These are phyloP conservation scores for Flaveria linearis DNA, from an alignment of 129 eudicot species.

Conservation along the genomic window DNA sequence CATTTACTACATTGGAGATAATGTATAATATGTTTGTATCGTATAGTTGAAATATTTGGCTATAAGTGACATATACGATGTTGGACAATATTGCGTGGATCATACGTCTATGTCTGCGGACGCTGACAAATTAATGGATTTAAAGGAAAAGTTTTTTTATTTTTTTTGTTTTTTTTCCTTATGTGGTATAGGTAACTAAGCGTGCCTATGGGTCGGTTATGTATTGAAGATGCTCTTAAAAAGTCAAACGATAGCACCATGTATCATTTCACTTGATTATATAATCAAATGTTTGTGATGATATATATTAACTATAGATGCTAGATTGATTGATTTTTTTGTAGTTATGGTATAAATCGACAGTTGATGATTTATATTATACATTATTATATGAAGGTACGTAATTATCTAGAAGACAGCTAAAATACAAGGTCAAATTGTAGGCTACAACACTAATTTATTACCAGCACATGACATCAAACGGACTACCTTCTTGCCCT, in stretches of 20 bases:
- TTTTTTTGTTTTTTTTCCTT: no score
- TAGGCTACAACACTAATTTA: slow-evolving; percentile 30
- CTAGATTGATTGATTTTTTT: neutral
- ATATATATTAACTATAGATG: neutral
- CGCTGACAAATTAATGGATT: no score
- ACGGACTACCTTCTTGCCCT: slow-evolving; percentile 14
- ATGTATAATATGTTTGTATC: neutral
- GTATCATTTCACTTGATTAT: neutral
- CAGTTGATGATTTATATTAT: neutral
- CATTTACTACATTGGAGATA: neutral
- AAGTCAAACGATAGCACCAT: neutral
- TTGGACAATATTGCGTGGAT: neutral
- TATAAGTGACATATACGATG: neutral
- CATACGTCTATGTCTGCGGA: neutral
- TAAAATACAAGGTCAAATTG: slow-evolving; percentile 24
- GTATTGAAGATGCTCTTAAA: neutral
- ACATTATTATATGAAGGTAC: neutral
- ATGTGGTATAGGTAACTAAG: no score
- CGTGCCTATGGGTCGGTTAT: no score
- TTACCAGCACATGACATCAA: slow-evolving; percentile 3
- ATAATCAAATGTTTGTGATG: neutral
- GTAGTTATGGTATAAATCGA: no score
- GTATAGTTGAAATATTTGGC: neutral
- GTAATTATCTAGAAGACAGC: neutral
- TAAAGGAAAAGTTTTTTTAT: no score